Conservation (phyloP, 441 rosid species). For the Adansonia rubrostipa region DNA sequence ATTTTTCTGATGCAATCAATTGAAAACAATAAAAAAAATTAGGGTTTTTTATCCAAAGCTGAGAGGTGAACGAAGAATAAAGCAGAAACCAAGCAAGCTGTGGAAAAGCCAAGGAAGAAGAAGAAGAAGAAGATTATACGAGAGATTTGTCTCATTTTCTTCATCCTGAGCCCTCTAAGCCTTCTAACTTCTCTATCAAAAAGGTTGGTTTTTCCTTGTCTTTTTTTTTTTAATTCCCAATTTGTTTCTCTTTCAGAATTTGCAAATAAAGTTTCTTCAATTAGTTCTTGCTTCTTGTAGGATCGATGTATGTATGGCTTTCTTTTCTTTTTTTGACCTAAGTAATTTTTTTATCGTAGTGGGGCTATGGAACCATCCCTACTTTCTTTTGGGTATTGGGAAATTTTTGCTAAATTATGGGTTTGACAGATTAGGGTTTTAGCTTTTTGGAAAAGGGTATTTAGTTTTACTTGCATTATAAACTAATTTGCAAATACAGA, state of each 20-base stretch:
- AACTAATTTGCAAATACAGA: background rate
- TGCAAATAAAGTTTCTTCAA: conserved; percentile 1
- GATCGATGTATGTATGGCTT: background rate
- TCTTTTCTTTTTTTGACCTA: background rate
- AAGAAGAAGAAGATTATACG: conserved; percentile 83
- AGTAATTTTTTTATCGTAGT: background rate
- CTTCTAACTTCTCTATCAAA: conserved; percentile 42
- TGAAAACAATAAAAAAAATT: too few species aligned
- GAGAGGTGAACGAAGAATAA: conserved; percentile 37
- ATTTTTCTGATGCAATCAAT: too few species aligned
- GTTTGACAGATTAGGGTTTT: background rate
- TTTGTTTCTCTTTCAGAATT: background rate
- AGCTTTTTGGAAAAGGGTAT: too few species aligned
- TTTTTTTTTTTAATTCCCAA: background rate
- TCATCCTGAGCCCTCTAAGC: conserved; percentile 49
- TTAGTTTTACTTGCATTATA: too few species aligned
- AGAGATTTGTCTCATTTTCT: conserved; percentile 80
- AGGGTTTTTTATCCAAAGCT: background rate
- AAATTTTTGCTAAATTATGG: background rate
- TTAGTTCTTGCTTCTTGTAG: background rate
- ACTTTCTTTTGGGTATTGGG: background rate
- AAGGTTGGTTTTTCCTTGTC: conserved; percentile 39
- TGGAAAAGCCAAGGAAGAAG: conserved; percentile 39
- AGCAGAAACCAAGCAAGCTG: conserved; percentile 33
- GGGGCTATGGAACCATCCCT: background rate